Conservation (phyloP, 306 rosid species). For the Prinsepia uniflora region DNA sequence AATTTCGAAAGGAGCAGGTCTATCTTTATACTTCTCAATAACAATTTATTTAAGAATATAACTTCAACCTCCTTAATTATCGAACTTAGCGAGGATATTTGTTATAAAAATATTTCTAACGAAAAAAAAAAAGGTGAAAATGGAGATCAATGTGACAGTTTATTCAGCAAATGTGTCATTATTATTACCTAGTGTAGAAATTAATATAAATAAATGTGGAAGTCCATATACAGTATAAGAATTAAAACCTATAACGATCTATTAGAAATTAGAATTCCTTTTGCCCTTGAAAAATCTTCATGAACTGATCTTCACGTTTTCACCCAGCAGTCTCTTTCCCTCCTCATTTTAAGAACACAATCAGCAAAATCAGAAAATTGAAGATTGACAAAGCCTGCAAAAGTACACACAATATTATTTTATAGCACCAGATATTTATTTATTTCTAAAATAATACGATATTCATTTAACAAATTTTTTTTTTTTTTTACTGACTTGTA, state of each 20-base stretch:
- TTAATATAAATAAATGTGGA: neutral
- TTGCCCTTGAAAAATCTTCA: neutral
- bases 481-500: slow-evolving; percentile 36
- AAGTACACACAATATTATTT: neutral
- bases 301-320: neutral
- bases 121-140: neutral
- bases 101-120: too few species aligned
- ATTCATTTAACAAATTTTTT: too few species aligned
- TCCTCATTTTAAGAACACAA: slow-evolving; percentile 24
- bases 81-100: too few species aligned
- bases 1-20: too few species aligned
- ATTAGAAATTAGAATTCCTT: slow-evolving; percentile 1
- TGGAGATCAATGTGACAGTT: neutral
- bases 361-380: slow-evolving; percentile 30
- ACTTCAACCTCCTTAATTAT: too few species aligned
- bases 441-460: too few species aligned
- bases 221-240: slow-evolving; percentile 10
- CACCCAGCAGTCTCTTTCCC: neutral
- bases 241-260: neutral
- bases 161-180: neutral
- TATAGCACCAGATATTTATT: slow-evolving; percentile 4
- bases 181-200: neutral
- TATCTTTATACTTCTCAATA: too few species aligned
- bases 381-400: slow-evolving; percentile 49
- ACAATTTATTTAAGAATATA: too few species aligned